Evolutionary conservation across 176 grass and related monocot genomes (phyloP).

Genomic region (Musa beccarii): DNA sequence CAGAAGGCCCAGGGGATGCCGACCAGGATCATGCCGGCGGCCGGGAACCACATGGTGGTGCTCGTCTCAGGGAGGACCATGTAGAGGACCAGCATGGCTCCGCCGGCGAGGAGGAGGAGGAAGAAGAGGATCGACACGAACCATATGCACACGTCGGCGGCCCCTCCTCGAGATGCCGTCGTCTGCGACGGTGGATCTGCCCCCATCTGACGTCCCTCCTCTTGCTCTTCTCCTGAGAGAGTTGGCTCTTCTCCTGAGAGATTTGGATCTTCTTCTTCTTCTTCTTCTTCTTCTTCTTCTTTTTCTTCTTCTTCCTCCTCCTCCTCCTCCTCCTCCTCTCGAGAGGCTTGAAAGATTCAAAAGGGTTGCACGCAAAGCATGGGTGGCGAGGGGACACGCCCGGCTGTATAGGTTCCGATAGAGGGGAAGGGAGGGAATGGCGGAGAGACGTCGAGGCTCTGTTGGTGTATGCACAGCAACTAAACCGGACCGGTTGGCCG

Average conservation of each 20-base stretch:
- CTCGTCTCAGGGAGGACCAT: not conserved
- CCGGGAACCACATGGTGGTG: not conserved
- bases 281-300: not conserved
- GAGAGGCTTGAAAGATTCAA: not conserved
- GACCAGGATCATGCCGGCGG: not conserved
- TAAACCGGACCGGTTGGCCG: too few relatives aligned
- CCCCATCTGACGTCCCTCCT: too few relatives aligned
- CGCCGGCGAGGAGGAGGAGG: not conserved
- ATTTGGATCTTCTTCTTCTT: not conserved
- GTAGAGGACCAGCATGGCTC: conserved; percentile 1
- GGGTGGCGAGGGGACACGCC: not conserved
- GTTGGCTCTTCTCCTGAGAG: not conserved
- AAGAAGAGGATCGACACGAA: not conserved
- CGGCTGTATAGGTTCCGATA: too few relatives aligned
- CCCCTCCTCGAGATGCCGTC: not conserved
- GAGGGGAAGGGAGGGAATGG: too few relatives aligned
- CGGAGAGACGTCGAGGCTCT: too few relatives aligned
- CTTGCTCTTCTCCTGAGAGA: not conserved
- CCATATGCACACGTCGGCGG: not conserved
- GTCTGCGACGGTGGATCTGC: not conserved
- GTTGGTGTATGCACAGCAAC: too few relatives aligned
- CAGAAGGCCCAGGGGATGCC: conserved; percentile 10
- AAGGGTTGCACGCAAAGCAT: not conserved
- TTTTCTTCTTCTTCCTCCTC: not conserved
- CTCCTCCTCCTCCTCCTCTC: not conserved